Evolutionary conservation across 2,329 filamentous ascomycete species (phyloP).

Genomic region (Helotiales sp.): DNA sequence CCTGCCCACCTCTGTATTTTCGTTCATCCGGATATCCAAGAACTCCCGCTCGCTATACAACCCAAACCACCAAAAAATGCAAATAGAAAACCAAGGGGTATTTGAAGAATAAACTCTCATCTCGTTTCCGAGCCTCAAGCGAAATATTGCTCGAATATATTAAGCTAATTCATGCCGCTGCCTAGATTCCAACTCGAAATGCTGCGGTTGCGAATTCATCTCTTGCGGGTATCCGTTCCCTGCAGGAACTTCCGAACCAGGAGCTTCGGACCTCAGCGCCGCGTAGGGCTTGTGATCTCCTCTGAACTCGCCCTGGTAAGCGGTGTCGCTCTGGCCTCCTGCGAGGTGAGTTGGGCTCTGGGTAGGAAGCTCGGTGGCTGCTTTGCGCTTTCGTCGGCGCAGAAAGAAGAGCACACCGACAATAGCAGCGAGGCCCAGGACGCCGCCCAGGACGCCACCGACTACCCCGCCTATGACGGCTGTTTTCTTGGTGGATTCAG

Average conservation of each 20-base stretch:
- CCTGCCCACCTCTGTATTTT: background rate
- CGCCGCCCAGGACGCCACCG: constrained; percentile 28
- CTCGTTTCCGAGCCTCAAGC: background rate
- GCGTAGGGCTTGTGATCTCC: constrained; percentile 13
- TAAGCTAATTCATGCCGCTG: constrained; percentile 9
- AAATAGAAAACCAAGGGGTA: constrained; percentile 5
- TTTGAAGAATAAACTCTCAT: background rate
- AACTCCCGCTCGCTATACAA: constrained; percentile 12
- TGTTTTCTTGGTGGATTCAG: background rate
- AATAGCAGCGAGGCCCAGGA: constrained; percentile 20
- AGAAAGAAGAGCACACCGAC: constrained; percentile 19
- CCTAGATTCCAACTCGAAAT: constrained; percentile 8
- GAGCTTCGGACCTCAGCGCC: constrained; percentile 8
- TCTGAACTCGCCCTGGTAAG: constrained; percentile 5
- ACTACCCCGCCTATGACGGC: constrained; percentile 25
- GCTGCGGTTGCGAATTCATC: background rate
- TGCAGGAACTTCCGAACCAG: background rate
- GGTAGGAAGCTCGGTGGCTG: background rate
- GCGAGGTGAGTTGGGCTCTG: background rate
- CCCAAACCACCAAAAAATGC: background rate
- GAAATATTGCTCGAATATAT: background rate
- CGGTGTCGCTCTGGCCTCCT: background rate
- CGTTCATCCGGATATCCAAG: background rate
- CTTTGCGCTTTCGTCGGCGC: constrained; percentile 8
- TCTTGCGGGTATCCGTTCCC: background rate